Evolutionary conservation across 495 filamentous ascomycete species (phyloP), one percentile per base, ranked within the genome.

Genomic region (Jackrogersella minutella): DNA sequence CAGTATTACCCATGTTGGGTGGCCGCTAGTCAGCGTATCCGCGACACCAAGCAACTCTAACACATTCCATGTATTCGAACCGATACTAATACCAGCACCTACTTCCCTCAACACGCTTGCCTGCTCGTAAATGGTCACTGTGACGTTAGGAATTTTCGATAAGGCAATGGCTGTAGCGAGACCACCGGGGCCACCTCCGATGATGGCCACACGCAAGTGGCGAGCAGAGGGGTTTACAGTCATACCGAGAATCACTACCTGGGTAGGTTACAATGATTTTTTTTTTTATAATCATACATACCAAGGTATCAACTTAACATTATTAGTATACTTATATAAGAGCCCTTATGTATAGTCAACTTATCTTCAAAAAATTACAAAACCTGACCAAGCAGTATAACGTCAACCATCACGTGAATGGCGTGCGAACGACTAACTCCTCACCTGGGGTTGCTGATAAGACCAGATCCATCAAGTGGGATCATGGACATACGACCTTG

Each of bases 161-260:
- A 86, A 74, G 10, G 79, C 80, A 51, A 85, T 85, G 5, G 81
- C 82, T 0, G 82, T 75, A 22, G 75, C 75, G 0, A 86, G 72
- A 0, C 84, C 84, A 6, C 78, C 82, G 1, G 82, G 82, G 0
- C 82, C 82, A 8, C 77, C 79, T 19, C 80, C 80, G 46, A 84
- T 76, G 46, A 83, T 75, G 46, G 77, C 80, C 44, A 79, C 63
- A 9, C 62, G 62, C 13, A 66, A 47, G 22, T 62, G 57, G 8
- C 39, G 52, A 22, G 9, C 3, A 13, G 67, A 26, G 5, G 39
- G 8, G 36, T 66, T 39, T n/a, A 70, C 67, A 14, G 67, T 70
- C 67, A 70, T 70, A 1, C 8, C 51, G 17, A 14, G 21, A 53
- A 58, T 9, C 19, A 26, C 22, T 6, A 19, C 14, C 58, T 5